These are phyloP conservation scores for Exserohilum rostratum DNA, from an alignment of 2,329 filamentous ascomycete genomes.

Conservation along the genomic window DNA sequence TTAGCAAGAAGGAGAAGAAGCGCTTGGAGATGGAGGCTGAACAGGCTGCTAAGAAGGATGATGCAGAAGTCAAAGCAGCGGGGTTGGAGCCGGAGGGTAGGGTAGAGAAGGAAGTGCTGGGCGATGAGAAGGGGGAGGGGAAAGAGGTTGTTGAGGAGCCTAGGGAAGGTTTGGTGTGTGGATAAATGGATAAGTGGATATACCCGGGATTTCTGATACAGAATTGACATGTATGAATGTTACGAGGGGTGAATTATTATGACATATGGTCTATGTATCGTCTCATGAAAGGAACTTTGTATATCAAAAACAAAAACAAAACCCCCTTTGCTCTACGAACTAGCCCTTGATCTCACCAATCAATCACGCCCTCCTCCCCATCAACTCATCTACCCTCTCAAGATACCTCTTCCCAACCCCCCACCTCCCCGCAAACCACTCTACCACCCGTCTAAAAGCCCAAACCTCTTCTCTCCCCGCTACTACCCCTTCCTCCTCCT, in stretches of 20 bases:
- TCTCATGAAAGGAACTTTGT: too few species aligned
- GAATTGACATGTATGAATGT: too few species aligned
- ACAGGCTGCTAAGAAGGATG: constrained; percentile 44
- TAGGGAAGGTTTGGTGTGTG: constrained; percentile 54
- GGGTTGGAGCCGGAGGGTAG: constrained; percentile 34
- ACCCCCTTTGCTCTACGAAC: too few species aligned
- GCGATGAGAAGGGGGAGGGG: constrained; percentile 14
- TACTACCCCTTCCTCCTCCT: background rate
- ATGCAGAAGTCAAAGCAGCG: constrained; percentile 34
- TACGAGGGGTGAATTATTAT: background rate
- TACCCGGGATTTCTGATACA: background rate
- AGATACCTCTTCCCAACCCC: background rate
- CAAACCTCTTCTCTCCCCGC: background rate
- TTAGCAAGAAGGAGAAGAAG: constrained; percentile 70
- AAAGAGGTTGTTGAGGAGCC: constrained; percentile 46
- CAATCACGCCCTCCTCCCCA: background rate
- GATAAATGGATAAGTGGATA: constrained; percentile 28
- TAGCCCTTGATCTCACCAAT: too few species aligned
- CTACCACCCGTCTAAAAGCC: background rate
- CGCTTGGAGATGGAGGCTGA: constrained; percentile 49
- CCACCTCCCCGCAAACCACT: background rate
- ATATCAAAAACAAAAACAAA: too few species aligned
- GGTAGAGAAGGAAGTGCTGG: constrained; percentile 60
- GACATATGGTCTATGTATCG: too few species aligned
- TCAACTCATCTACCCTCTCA: background rate